Evolutionary conservation across 371 early-diverging fungal species (phyloP).

Genomic region (Syncephalis plumigaleata): DNA sequence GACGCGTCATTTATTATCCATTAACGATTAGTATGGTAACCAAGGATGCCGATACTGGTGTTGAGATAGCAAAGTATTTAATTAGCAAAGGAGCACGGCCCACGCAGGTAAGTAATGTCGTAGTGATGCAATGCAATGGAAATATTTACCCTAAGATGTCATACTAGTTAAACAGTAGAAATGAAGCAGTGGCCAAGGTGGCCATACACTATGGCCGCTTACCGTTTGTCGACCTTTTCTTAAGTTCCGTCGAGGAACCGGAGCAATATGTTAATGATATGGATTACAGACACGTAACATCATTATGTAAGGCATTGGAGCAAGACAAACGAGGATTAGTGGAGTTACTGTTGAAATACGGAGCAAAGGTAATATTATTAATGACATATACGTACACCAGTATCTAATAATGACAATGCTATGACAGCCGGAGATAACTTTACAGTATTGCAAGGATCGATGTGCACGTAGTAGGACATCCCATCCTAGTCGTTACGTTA

Average conservation of each 20-base stretch:
- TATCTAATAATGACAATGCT: neutral
- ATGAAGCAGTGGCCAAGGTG: neutral
- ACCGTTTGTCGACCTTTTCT: slow-evolving; percentile 1
- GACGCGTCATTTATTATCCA: slow-evolving; percentile 2
- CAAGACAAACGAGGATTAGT: neutral
- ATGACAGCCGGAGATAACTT: neutral
- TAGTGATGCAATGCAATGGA: neutral
- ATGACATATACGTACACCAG: neutral
- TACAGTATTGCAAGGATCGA: too few relatives aligned
- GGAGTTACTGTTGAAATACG: slow-evolving; percentile 1
- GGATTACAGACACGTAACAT: too few relatives aligned
- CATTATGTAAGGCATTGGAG: too few relatives aligned
- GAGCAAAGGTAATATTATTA: slow-evolving; percentile 1
- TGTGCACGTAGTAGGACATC: too few relatives aligned
- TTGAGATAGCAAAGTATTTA: slow-evolving; percentile 2
- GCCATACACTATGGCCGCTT: neutral
- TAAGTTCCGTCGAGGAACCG: neutral
- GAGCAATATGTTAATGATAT: too few relatives aligned
- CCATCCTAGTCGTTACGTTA: too few relatives aligned
- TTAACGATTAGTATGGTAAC: slow-evolving; percentile 1
- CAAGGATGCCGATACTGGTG: neutral
- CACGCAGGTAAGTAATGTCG: slow-evolving; percentile 1
- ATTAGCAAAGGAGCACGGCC: slow-evolving; percentile 2
- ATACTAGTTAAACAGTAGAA: neutral
- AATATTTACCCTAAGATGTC: neutral